Base-by-base conservation (phyloP, 2,329 filamentous ascomycete genomes). In the Fusarium humuli region DNA sequence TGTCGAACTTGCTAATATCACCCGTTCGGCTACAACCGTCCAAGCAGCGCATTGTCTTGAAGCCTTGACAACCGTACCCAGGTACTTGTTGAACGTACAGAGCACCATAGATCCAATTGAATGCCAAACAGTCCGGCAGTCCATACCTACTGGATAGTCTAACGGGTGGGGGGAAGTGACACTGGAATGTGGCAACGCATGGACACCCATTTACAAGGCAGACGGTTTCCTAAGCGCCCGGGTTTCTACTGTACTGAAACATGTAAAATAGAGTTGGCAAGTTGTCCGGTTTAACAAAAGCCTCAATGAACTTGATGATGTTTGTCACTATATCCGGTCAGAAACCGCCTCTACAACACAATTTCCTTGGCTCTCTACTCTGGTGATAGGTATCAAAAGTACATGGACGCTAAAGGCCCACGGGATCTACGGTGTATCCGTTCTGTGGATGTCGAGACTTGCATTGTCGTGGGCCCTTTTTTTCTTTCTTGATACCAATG, bases 351-450 rank as follows among this genome's bases (percentile, higher is more conserved):
- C 13, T 14, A 25, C 18, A 11, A 18, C 25, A 20, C 27, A 23
- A 20, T 13, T 30, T 11, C 13, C n/a, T 12, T 37, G 18, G 34
- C 18, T 37, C 30, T 50, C 22, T 37, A n/a, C 23, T 37, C 13
- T 52, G 48, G 11, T 50, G 14, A 18, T 30, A 23, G 30, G 20
- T 22, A 49, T n/a, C 32, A 30, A 22, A n/a, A 46, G 44, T 47
- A 47, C 18, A 47, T 23, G 22, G 9, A 23, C 16, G 16, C 30
- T 14, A 20, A 40, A n/a, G 18, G 46, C 32, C 61, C 50, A 61
- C 48, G 57, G 61, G 73, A 75, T 75, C 73, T 71, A 70, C 69
- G 69, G 56, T 67, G 69, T 37, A 75, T 73, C 71, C 67, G 55
- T 69, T 71, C 53, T 40, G 32, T 58, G 34, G 53, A 59, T 53